Evolutionary conservation across 805 yeast genomes (phyloP), one percentile per base, ranked within the genome.

Genomic region (Zygosaccharomyces pseudorouxii): DNA sequence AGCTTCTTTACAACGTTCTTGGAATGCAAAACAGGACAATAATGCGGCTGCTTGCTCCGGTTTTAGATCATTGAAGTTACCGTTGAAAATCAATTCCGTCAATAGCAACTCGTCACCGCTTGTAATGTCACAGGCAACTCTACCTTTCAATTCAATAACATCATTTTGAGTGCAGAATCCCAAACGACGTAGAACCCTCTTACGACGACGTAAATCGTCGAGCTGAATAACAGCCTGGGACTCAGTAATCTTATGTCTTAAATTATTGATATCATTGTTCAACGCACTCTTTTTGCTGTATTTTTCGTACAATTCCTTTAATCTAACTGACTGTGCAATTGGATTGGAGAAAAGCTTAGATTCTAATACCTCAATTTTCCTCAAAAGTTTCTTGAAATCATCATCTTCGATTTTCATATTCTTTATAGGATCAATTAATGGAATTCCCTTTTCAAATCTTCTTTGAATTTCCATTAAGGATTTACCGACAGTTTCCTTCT

Each of bases 101-200:
- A 93, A 70, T 53, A 89, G 64, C 47, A 89, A 70, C 68, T 89
- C 96, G 57, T 77, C 81, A 51, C 97, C 97, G 19, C 95, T 85
- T 58, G 92, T 82, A 58, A 92, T 92, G 62, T 92, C 97, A 69
- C 98, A 92, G 0, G 97, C 97, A 48, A 93, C 98, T 65, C 98
- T 80, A 48, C 99, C 99, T 69, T 93, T 93, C 60, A 93, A 76
- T 66, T 93, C 97, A 54, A 93, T 95, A 52, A 93, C 84, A 67
- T 93, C 99, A 54, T 80, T 77, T 46, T 82, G 82, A 2, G 95
- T 84, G 36, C 90, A 84, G 71, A 93, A 93, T 0, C 93, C 97
- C 33, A 93, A 77, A 62, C 97, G 81, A 67, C 98, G 81, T 58
- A 93, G 73, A 1, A 95, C 98, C 60, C 98, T 78, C 67, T 89